Percentiles rank a stretch among this genome's conserved stretches.
phyloP scores from a whole-genome alignment of 495 filamentous ascomycete species.

The Glonium stellatum region DNA sequence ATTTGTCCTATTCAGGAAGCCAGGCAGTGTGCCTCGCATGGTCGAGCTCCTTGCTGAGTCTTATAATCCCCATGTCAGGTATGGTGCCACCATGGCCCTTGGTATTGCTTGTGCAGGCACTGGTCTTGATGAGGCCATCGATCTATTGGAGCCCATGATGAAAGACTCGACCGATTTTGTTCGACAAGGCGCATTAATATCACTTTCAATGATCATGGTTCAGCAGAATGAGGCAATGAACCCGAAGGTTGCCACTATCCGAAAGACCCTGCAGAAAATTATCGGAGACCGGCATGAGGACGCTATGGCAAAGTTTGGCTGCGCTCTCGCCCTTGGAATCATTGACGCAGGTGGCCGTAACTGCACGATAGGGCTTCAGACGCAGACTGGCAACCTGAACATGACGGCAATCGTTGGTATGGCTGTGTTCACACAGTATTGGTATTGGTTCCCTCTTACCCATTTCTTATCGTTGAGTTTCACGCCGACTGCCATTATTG shows the following conservation, averaged over 20 bases:
- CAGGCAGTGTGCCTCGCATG: conserved; percentile 94
- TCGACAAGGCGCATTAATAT: conserved; percentile 91
- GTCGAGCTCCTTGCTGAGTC: conserved; percentile 97
- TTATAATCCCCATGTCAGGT: conserved; percentile 98
- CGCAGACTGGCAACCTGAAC: conserved; percentile 95
- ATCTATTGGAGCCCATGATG: conserved; percentile 96
- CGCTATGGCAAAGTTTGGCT: conserved; percentile 98
- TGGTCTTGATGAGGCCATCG: conserved; percentile 92
- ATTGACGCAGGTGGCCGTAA: conserved; percentile 98
- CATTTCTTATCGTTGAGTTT: conserved; percentile 95
- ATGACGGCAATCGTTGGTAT: conserved; percentile 96
- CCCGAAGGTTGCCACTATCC: conserved; percentile 58
- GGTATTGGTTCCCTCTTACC: conserved; percentile 99
- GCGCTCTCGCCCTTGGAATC: conserved; percentile 87
- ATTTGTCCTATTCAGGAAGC: conserved; percentile 97
- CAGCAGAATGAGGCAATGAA: conserved; percentile 81
- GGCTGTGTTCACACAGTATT: conserved; percentile 98
- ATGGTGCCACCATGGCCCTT: conserved; percentile 95
- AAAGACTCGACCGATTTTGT: conserved; percentile 99
- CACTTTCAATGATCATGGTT: conserved; percentile 93
- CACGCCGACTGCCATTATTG: conserved; percentile 88
- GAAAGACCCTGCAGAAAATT: conserved; percentile 63
- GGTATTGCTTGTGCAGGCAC: conserved; percentile 98
- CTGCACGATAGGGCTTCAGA: conserved; percentile 95
- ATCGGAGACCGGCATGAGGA: conserved; percentile 95